phyloP scores from a whole-genome alignment of 2,329 filamentous ascomycete species.

The Cladophialophora psammophila region DNA sequence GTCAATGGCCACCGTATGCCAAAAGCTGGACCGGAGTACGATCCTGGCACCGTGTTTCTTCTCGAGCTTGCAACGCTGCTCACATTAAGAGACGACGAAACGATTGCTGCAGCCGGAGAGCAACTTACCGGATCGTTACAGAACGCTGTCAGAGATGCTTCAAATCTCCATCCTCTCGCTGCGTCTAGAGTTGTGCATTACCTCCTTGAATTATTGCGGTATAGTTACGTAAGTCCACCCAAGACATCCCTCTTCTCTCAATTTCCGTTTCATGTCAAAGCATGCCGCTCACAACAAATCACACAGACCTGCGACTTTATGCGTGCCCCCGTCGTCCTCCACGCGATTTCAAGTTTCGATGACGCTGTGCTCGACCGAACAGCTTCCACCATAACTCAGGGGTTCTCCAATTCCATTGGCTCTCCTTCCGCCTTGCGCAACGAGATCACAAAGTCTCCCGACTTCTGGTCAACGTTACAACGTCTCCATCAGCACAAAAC shows the following conservation, averaged over 20 bases:
- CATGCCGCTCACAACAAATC: conserved; percentile 39
- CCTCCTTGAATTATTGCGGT: conserved; percentile 78
- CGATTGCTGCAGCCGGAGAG: conserved; percentile 76
- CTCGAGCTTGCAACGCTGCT: conserved; percentile 87
- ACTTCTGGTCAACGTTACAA: conserved; percentile 93
- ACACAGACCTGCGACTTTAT: conserved; percentile 84
- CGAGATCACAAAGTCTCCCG: conserved; percentile 93
- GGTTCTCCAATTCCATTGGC: conserved; percentile 79
- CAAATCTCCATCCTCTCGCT: conserved; percentile 80
- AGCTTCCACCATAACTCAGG: conserved; percentile 77
- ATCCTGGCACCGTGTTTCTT: conserved; percentile 87
- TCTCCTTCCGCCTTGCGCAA: conserved; percentile 79
- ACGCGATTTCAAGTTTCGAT: conserved; percentile 87
- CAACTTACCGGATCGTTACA: conserved; percentile 82
- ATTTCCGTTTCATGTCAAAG: neutral
- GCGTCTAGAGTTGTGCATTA: conserved; percentile 87
- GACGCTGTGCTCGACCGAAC: conserved; percentile 78
- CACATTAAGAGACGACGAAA: conserved; percentile 76
- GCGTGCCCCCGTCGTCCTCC: conserved; percentile 87
- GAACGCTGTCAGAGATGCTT: conserved; percentile 78
- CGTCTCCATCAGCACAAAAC: conserved; percentile 73
- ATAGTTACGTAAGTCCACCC: conserved; percentile 75
- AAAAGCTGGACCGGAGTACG: conserved; percentile 71
- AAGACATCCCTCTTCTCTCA: neutral
- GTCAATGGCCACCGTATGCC: conserved; percentile 66